Conservation (phyloP, 495 filamentous ascomycete genomes). For the Lophium mytilinum region DNA sequence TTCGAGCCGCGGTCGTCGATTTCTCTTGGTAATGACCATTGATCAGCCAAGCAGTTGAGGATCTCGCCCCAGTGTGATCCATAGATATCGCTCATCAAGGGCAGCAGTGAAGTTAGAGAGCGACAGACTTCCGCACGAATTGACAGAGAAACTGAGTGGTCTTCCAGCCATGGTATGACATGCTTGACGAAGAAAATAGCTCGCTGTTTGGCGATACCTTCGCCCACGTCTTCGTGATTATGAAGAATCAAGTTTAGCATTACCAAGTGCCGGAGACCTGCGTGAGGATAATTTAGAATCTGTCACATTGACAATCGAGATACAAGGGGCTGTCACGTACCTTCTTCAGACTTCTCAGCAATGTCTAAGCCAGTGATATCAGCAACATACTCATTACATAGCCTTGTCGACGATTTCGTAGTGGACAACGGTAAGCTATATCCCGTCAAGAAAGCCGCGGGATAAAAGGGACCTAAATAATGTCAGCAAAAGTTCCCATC, state of each 20-base stretch:
- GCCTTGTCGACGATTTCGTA: conserved; percentile 30
- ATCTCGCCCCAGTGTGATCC: conserved; percentile 74
- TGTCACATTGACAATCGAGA: background rate
- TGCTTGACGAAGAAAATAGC: conserved; percentile 76
- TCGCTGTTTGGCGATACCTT: conserved; percentile 64
- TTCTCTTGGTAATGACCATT: conserved; percentile 16
- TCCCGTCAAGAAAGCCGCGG: conserved; percentile 47
- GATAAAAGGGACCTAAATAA: conserved; percentile 38
- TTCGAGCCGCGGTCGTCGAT: background rate
- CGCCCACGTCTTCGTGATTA: conserved; percentile 42
- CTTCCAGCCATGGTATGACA: conserved; percentile 59
- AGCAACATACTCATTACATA: conserved; percentile 53
- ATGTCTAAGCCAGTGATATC: conserved; percentile 49
- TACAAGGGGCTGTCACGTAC: conserved; percentile 28
- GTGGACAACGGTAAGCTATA: conserved; percentile 41
- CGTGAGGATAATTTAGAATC: background rate
- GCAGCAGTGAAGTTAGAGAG: conserved; percentile 56
- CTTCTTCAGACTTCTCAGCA: conserved; percentile 20
- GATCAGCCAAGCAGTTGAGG: conserved; percentile 43
- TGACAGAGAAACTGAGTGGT: conserved; percentile 35
- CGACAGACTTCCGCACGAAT: conserved; percentile 56
- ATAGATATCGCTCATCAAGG: conserved; percentile 66
- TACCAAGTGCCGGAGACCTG: conserved; percentile 45
- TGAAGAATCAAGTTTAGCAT: conserved; percentile 52
- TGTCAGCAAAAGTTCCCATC: background rate